Evolutionary conservation across 768 basidiomycete genomes (phyloP).

Genomic region (Austroboletus festivus): DNA sequence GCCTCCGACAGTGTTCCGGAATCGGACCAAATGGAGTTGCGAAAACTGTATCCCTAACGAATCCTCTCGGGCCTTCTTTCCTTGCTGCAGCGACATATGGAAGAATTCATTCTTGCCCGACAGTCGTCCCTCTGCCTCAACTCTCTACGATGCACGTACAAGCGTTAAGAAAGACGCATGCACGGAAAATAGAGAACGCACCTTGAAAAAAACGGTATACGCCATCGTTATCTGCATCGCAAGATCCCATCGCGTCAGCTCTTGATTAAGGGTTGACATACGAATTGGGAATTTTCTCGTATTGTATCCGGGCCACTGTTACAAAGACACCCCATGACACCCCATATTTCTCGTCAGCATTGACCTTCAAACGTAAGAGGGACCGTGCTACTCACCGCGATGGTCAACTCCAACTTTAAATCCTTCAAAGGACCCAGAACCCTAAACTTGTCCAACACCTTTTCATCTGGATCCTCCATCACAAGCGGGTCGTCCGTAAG

Average conservation of each 20-base stretch:
- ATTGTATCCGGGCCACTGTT: not conserved
- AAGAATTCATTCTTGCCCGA: not conserved
- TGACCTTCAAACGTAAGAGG: not conserved
- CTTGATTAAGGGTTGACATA: no score
- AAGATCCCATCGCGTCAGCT: not conserved
- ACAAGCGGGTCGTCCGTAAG: not conserved
- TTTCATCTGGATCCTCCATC: not conserved
- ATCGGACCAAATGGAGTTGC: conserved; percentile 8
- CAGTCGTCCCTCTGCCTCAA: not conserved
- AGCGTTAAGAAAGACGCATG: not conserved
- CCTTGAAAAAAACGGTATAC: not conserved
- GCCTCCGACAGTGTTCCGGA: not conserved
- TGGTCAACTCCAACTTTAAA: not conserved
- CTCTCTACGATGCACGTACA: not conserved
- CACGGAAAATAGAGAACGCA: not conserved
- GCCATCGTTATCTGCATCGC: not conserved
- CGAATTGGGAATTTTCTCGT: no score
- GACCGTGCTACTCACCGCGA: not conserved
- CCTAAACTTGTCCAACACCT: not conserved
- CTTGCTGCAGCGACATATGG: conserved; percentile 15
- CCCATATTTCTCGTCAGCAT: not conserved
- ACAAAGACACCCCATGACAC: not conserved
- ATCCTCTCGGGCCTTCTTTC: not conserved
- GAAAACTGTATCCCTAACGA: conserved; percentile 6
- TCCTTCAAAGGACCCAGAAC: not conserved